Evolutionary conservation across 1,284 basidiomycete species (phyloP).

Genomic region (Meira miltonrushii): DNA sequence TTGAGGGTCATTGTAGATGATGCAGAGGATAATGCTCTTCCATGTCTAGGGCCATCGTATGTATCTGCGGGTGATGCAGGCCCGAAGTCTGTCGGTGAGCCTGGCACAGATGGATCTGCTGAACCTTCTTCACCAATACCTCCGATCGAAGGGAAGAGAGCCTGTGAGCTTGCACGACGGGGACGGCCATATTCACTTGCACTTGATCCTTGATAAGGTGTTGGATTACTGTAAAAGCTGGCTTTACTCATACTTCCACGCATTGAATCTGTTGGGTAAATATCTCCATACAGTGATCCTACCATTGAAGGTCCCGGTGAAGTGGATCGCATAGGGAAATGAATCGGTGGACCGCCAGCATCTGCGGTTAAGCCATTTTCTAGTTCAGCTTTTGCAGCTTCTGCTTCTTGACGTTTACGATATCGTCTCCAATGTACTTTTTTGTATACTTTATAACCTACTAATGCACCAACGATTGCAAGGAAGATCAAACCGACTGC

Average conservation of each 20-base stretch:
- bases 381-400: conserved; percentile 18
- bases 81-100: conserved; percentile 4
- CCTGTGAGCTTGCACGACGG: conserved; percentile 1
- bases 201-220: neutral
- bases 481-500: conserved; percentile 37
- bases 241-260: conserved; percentile 11
- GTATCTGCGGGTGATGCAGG: conserved; percentile 11
- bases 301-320: conserved; percentile 9
- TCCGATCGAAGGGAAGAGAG: neutral
- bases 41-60: conserved; percentile 19
- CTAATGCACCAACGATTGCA: conserved; percentile 24
- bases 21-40: conserved; percentile 20
- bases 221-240: neutral
- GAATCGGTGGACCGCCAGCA: conserved; percentile 29
- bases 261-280: conserved; percentile 8
- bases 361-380: neutral
- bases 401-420: neutral
- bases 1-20: conserved; percentile 37
- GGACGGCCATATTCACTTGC: neutral
- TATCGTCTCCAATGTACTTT: conserved; percentile 14
- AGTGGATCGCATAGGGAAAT: conserved; percentile 25
- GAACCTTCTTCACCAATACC: neutral
- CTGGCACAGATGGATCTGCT: conserved; percentile 1
- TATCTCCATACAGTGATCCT: conserved; percentile 12
- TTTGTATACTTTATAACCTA: conserved; percentile 28